Conservation (phyloP, 768 basidiomycete species). For the Mycena haematopus region DNA sequence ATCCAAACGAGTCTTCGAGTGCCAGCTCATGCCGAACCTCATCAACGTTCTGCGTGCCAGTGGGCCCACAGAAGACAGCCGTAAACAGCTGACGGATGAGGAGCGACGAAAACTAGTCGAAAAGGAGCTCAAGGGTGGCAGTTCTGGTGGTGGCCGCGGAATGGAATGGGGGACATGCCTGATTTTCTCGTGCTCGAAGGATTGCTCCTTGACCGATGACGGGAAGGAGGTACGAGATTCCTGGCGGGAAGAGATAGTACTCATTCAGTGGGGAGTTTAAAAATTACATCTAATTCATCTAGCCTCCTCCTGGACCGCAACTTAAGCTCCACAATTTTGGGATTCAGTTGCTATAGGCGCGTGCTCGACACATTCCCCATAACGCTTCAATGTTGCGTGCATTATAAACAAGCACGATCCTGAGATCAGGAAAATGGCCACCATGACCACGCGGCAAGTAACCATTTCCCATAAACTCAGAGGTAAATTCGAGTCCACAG, state of each 20-base stretch:
- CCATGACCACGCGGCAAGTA: conserved; percentile 8
- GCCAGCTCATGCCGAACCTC: conserved; percentile 93
- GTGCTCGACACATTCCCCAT: neutral
- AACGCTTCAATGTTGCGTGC: conserved; percentile 8
- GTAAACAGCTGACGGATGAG: conserved; percentile 61
- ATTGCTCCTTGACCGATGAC: conserved; percentile 65
- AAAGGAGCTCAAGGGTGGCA: conserved; percentile 54
- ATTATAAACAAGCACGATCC: neutral
- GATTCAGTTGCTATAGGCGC: too few species aligned
- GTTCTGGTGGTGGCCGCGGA: conserved; percentile 54
- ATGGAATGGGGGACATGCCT: conserved; percentile 97
- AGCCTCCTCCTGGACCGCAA: neutral
- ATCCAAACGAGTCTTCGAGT: conserved; percentile 80
- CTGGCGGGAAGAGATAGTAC: conserved; percentile 80
- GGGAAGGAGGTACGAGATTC: conserved; percentile 50
- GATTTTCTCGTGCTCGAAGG: conserved; percentile 85
- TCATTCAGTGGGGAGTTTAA: conserved; percentile 78
- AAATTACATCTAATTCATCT: too few species aligned
- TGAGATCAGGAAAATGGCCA: neutral
- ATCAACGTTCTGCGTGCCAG: conserved; percentile 71
- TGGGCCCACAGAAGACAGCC: conserved; percentile 30
- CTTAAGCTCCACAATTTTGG: neutral
- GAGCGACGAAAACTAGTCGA: conserved; percentile 71
- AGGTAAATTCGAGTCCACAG: conserved; percentile 1
- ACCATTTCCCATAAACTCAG: conserved; percentile 5